phyloP scores from a whole-genome alignment of 2,329 filamentous ascomycete genomes.

The Calonectria fujianensis region DNA sequence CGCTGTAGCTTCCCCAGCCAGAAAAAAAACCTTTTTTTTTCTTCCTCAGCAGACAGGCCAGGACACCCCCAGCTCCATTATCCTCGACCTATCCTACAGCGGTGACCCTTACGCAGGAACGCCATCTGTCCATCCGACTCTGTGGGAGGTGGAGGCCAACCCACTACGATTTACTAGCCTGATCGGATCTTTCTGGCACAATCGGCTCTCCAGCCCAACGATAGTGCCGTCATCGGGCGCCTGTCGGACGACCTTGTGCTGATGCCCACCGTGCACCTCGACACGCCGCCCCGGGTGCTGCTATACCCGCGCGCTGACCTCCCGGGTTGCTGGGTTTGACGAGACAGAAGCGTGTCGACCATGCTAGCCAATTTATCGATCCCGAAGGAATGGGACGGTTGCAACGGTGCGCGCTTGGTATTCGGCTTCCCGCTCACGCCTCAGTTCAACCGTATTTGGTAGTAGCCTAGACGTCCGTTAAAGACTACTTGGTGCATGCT shows the following conservation, averaged over 20 bases:
- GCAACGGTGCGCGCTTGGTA: conserved; percentile 45
- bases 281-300: conserved; percentile 7
- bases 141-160: conserved; percentile 52
- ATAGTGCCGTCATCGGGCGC: conserved; percentile 47
- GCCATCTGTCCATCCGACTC: conserved; percentile 45
- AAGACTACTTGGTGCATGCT: not conserved
- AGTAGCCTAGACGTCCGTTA: not conserved
- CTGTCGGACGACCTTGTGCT: conserved; percentile 17
- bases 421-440: conserved; percentile 46
- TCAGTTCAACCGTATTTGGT: conserved; percentile 4
- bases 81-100: conserved; percentile 46
- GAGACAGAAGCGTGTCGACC: conserved; percentile 40
- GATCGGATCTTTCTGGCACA: conserved; percentile 55
- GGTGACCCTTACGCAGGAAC: conserved; percentile 58
- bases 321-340: conserved; percentile 36
- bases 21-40: conserved; percentile 28
- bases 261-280: conserved; percentile 25
- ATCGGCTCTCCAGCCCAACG: conserved; percentile 48
- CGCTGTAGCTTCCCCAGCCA: conserved; percentile 32
- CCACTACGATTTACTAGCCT: conserved; percentile 51
- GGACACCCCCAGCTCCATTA: conserved; percentile 44
- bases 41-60: conserved; percentile 33
- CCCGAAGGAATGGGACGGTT: conserved; percentile 34
- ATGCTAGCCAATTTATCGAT: conserved; percentile 31
- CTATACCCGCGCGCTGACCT: conserved; percentile 7